Base-by-base conservation (phyloP, 441 rosid genomes). In the Syzygium malaccense region DNA sequence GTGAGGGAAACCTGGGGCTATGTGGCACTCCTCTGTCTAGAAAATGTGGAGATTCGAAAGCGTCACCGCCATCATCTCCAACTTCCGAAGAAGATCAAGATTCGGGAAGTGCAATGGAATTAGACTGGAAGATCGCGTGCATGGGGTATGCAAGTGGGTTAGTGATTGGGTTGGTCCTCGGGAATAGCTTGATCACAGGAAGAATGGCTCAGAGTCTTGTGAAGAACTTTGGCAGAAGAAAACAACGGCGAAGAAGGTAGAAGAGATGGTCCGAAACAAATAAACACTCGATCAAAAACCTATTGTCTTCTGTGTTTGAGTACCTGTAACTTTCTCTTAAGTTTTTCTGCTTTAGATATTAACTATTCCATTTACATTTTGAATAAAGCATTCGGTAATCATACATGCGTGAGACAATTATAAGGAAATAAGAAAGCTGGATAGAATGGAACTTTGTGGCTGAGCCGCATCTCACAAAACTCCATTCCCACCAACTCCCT, bases 11-110 rank as follows among this genome's bases (percentile, higher is more conserved):
- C 48, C 2, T 41, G 1, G 56, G 89, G 68, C 86, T 92, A 33
- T 9, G 88, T 3, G 91, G 92, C 53, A 28, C 60, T 28, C 62
- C 91, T 30, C 71, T 90, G 89, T 87, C 79, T 0, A 64, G 49
- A 28, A 56, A 8, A 23, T 91, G 92, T 32, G 17, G 15, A 12
- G 66, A 60, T 60, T 8, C 3, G 8, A 28, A 60, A 60, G 66
- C 4, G 17, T 60, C 7, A 4, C 32, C 32, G 2, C 32, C 66
- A 28, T 60, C 66, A 13, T 26, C 66, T 28, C 66, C 32, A n/a
- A 28, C 66, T 0, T 30, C 32, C 2, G 60, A 60, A 11, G 88
- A 84, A 48, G 83, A 41, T 49, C 23, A 12, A 45, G 71, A 80
- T 1, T 53, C 3, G 2, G 25, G 48, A 7, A 85, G 68, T 87